A percentile compares a stretch with the other conserved stretches of the same genome.
phyloP scores from a whole-genome alignment of 305 asterid genomes.

The Striga hermonthica region DNA sequence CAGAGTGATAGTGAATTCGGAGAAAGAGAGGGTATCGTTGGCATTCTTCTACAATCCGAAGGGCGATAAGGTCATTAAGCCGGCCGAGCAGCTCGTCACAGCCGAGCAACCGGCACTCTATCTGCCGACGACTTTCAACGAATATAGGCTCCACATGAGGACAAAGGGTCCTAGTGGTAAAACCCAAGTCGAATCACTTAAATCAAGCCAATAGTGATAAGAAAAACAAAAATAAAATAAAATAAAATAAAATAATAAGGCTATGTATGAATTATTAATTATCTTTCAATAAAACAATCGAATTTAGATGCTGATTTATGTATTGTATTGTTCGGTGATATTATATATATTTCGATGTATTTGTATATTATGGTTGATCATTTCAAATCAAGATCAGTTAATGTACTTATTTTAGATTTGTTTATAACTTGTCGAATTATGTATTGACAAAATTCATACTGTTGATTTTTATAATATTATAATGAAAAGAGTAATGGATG shows the following conservation, averaged over 20 bases:
- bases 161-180: slow-evolving; percentile 72
- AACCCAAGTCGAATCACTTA: slow-evolving; percentile 64
- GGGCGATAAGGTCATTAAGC: slow-evolving; percentile 55
- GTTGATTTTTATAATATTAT: too few species aligned
- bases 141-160: slow-evolving; percentile 66
- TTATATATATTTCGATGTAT: too few species aligned
- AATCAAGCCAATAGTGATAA: slow-evolving; percentile 18
- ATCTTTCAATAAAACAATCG: too few species aligned
- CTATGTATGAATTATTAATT: not conserved
- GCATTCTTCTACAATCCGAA: slow-evolving; percentile 77
- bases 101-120: slow-evolving; percentile 47
- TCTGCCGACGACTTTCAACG: slow-evolving; percentile 43
- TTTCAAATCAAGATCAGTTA: too few species aligned
- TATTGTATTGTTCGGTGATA: not conserved
- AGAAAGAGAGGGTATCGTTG: slow-evolving; percentile 60
- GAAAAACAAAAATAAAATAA: not conserved
- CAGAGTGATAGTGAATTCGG: slow-evolving; percentile 67
- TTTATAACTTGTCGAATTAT: too few species aligned
- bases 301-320: too few species aligned
- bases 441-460: too few species aligned
- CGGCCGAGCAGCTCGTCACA: slow-evolving; percentile 58
- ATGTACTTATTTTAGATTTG: too few species aligned
- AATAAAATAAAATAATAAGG: not conserved
- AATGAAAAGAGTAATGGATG: too few species aligned
- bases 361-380: not conserved